Evolutionary conservation across 495 filamentous ascomycete species (phyloP), one percentile per base, ranked within the genome.

Genomic region (Aspergillus indologenus): DNA sequence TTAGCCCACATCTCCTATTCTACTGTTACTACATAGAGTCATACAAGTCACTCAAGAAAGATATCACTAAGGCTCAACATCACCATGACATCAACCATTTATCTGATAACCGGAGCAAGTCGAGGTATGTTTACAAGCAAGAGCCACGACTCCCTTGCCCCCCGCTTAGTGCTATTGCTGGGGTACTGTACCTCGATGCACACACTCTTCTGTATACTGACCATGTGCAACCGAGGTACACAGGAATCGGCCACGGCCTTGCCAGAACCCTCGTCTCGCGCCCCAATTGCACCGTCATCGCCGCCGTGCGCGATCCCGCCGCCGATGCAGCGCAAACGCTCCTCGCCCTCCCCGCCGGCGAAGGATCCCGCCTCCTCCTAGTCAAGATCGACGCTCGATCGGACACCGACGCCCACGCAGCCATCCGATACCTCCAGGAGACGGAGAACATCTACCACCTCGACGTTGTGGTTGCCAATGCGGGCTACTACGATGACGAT

Each of bases 391-490:
- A 47, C 45, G 17, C 18, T 9, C 7, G 22, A 22, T 47, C 45
- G 18, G 19, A 20, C 45, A 47, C 45, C 45, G 45, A 47, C 45
- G 22, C 45, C 45, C 19, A 20, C 18, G 6, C 1, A 3, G 22
- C 48, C 48, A 31, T 51, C 15, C 48, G 11, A 5, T 7, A 18
- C 23, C 48, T 51, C 48, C 17, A 51, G 29, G 29, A 24, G 15
- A 26, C 23, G 15, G 7, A 24, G 17, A 17, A 18, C 4, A 51
- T 51, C 23, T 11, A 24, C 5, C 48, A 51, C 48, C 24, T 51
- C 14, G 48, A 51, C 48, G 29, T 29, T 24, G 48, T 51, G 23
- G 29, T 51, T 21, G 48, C 48, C 24, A 51, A 51, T 21, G 48
- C 48, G 9, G 48, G 48, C 48, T 19, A 51, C 23, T 51, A 51